phyloP scores from a whole-genome alignment of 192 early-diverging fungal species.

The Polychytrium aggregatum region DNA sequence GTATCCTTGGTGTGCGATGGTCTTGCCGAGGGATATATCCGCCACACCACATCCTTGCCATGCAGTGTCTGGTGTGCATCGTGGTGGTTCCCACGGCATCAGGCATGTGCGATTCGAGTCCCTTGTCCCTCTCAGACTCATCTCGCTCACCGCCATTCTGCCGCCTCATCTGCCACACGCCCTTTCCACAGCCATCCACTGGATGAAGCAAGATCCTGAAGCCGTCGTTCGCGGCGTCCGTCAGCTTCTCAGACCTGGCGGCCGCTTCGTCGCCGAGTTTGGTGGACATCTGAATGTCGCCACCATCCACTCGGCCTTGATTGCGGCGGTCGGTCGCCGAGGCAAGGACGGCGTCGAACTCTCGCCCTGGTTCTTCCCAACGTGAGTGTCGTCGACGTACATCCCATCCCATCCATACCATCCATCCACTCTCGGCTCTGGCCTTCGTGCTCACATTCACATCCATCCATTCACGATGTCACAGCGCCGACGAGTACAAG shows the following conservation, averaged over 20 bases:
- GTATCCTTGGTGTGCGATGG: too few species aligned
- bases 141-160: too few species aligned
- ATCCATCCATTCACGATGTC: too few species aligned
- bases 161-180: too few species aligned
- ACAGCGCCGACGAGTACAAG: slow-evolving; percentile 30
- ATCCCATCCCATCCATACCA: slow-evolving; percentile 6
- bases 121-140: too few species aligned
- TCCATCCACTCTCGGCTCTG: slow-evolving; percentile 28
- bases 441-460: too few species aligned
- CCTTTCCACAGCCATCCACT: slow-evolving; percentile 47
- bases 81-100: not conserved
- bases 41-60: not conserved
- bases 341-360: slow-evolving; percentile 1
- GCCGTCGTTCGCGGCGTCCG: slow-evolving; percentile 46
- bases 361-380: slow-evolving; percentile 24
- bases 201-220: slow-evolving; percentile 52
- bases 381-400: not conserved
- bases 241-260: slow-evolving; percentile 36
- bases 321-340: slow-evolving; percentile 10
- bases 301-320: slow-evolving; percentile 12
- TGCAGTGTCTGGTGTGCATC: not conserved
- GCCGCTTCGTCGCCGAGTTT: slow-evolving; percentile 48
- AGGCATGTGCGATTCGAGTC: too few species aligned
- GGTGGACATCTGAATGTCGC: slow-evolving; percentile 37
- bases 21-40: too few species aligned